Evolutionary conservation across 805 yeast genomes (phyloP).

Genomic region (Starmerella geochares): DNA sequence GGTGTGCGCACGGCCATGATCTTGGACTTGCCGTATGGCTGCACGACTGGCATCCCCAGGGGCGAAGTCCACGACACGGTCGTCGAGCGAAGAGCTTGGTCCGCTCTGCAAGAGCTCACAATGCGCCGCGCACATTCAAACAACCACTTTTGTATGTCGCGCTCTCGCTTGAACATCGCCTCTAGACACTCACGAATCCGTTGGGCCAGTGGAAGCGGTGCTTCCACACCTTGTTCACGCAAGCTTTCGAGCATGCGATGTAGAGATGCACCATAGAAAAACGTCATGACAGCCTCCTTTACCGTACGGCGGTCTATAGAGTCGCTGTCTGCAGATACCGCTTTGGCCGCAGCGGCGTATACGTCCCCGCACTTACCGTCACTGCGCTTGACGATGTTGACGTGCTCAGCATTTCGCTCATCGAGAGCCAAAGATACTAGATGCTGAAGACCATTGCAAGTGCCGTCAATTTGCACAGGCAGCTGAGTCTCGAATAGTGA

Average conservation of each 20-base stretch:
- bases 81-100: slow-evolving; percentile 35
- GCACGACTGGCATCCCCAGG: slow-evolving; percentile 80
- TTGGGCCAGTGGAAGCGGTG: not conserved
- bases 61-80: slow-evolving; percentile 69
- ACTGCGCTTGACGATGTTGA: slow-evolving; percentile 38
- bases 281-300: slow-evolving; percentile 88
- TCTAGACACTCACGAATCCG: not conserved
- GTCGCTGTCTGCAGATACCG: slow-evolving; percentile 28
- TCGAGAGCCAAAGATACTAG: slow-evolving; percentile 52
- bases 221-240: not conserved
- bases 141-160: slow-evolving; percentile 62
- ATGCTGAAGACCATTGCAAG: slow-evolving; percentile 51
- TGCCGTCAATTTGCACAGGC: slow-evolving; percentile 49
- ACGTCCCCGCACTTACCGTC: slow-evolving; percentile 44
- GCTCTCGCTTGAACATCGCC: slow-evolving; percentile 4
- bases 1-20: slow-evolving; percentile 57
- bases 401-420: slow-evolving; percentile 43
- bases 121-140: slow-evolving; percentile 68
- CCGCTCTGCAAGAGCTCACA: slow-evolving; percentile 57
- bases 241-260: not conserved
- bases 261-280: slow-evolving; percentile 86
- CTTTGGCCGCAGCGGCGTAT: slow-evolving; percentile 34
- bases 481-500: slow-evolving; percentile 35
- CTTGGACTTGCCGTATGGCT: slow-evolving; percentile 64
- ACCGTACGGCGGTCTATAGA: slow-evolving; percentile 53